Percentiles rank a stretch among this genome's conserved stretches.
Conservation (phyloP, 352 stramenopile species). For the Phytophthora cryptogea region DNA sequence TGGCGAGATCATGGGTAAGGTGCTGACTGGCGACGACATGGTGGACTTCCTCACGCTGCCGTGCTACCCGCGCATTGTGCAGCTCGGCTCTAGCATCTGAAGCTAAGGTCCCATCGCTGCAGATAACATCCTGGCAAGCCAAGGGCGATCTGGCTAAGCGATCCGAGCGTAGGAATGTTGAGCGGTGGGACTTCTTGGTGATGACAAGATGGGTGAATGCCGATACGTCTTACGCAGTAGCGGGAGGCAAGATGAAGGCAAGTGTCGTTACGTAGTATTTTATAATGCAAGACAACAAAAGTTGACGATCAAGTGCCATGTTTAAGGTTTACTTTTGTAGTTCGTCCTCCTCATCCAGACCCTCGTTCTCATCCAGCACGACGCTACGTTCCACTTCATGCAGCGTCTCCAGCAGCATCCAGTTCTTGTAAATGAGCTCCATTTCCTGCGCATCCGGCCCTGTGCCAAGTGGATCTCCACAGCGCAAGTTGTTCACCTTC, state of each 20-base stretch:
- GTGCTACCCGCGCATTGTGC: constrained; percentile 84
- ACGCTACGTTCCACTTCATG: constrained; percentile 25
- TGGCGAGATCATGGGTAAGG: constrained; percentile 66
- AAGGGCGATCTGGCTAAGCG: constrained; percentile 30
- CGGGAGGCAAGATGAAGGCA: not conserved
- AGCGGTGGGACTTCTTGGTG: constrained; percentile 38
- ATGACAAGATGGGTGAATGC: constrained; percentile 17
- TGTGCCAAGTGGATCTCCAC: constrained; percentile 14
- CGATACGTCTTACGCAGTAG: not conserved
- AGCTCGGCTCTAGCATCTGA: constrained; percentile 74
- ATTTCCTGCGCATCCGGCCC: constrained; percentile 25
- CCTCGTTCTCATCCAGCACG: not conserved
- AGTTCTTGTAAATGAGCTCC: constrained; percentile 50
- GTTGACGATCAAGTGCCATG: not conserved
- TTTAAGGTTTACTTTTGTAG: not conserved
- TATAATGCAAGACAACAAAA: constrained; percentile 31
- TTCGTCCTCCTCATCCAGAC: constrained; percentile 1
- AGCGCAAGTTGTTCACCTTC: constrained; percentile 53
- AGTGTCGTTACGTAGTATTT: constrained; percentile 31
- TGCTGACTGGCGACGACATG: constrained; percentile 78
- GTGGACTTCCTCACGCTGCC: constrained; percentile 83
- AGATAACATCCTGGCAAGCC: constrained; percentile 26
- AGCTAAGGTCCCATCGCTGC: constrained; percentile 46
- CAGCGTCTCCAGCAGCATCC: constrained; percentile 46
- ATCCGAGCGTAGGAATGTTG: constrained; percentile 33